phyloP scores from a whole-genome alignment of 768 basidiomycete species.

The Auriculariales sp. region DNA sequence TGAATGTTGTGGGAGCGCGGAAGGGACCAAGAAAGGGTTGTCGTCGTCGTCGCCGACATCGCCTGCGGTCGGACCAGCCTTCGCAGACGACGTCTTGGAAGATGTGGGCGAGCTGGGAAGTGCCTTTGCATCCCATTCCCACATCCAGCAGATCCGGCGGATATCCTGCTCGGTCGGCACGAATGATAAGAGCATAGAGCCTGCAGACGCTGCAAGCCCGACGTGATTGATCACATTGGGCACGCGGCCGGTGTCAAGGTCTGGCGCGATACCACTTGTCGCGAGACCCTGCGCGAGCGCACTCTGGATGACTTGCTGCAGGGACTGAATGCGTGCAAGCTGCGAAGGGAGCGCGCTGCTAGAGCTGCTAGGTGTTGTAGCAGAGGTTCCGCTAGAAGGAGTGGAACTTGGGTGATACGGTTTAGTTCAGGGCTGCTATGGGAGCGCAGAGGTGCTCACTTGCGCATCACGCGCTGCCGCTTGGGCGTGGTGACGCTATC shows the following conservation, averaged over 20 bases:
- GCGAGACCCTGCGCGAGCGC: constrained; percentile 78
- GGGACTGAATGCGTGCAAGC: constrained; percentile 43
- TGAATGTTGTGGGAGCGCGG: constrained; percentile 13
- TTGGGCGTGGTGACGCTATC: constrained; percentile 50
- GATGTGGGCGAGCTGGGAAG: constrained; percentile 13
- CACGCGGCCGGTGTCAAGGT: constrained; percentile 58
- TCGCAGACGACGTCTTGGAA: constrained; percentile 3
- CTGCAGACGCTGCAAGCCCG: constrained; percentile 31
- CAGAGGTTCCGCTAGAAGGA: constrained; percentile 10
- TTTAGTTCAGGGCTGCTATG: constrained; percentile 3
- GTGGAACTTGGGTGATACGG: constrained; percentile 22
- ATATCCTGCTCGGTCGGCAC: constrained; percentile 58
- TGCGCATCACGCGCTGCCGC: constrained; percentile 26
- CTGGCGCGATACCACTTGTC: constrained; percentile 64
- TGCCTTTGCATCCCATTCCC: constrained; percentile 67
- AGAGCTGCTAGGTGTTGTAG: constrained; percentile 8
- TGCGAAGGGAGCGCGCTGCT: constrained; percentile 32
- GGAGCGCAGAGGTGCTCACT: constrained; percentile 21
- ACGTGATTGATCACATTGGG: constrained; percentile 68
- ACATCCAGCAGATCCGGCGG: constrained; percentile 68
- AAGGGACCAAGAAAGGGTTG: constrained; percentile 47
- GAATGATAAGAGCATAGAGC: constrained; percentile 51
- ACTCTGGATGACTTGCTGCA: constrained; percentile 62
- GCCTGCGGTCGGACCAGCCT: constrained; percentile 3
- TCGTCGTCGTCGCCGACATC: constrained; percentile 33